phyloP scores from a whole-genome alignment of 2,329 filamentous ascomycete genomes.

The Fusarium chuoi region DNA sequence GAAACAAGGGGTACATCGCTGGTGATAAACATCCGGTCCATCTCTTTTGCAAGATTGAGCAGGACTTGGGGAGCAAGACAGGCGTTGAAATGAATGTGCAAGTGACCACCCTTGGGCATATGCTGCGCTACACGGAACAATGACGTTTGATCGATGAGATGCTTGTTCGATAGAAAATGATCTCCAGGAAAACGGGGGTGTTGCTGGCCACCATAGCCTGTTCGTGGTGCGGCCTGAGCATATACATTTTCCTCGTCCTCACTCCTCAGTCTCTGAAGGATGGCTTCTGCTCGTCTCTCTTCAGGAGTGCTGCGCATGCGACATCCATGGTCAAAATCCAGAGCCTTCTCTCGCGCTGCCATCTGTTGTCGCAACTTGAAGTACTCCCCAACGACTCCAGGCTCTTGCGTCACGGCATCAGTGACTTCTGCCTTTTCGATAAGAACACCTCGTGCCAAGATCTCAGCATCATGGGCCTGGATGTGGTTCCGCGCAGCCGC shows the following conservation, averaged over 20 bases:
- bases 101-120: conserved; percentile 77
- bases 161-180: conserved; percentile 67
- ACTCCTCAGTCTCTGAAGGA: conserved; percentile 52
- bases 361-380: conserved; percentile 45
- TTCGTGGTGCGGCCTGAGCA: conserved; percentile 42
- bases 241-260: conserved; percentile 53
- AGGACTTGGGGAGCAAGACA: conserved; percentile 71
- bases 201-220: conserved; percentile 55
- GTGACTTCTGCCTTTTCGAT: not conserved
- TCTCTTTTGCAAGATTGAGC: conserved; percentile 63
- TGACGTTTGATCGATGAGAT: conserved; percentile 64
- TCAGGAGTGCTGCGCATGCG: conserved; percentile 44
- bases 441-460: conserved; percentile 12
- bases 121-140: conserved; percentile 65
- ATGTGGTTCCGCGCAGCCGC: conserved; percentile 41
- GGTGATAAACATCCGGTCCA: conserved; percentile 75
- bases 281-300: conserved; percentile 53
- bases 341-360: conserved; percentile 46
- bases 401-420: not conserved
- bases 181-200: conserved; percentile 61
- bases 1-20: conserved; percentile 62
- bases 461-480: conserved; percentile 42
- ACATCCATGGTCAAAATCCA: conserved; percentile 56
- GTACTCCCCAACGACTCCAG: conserved; percentile 45
- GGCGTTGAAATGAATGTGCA: conserved; percentile 84